A percentile compares a stretch with the other conserved stretches of the same genome.
These are phyloP conservation scores for Phaffomyces thermotolerans DNA, from an alignment of 805 yeast species.

Conservation along the genomic window DNA sequence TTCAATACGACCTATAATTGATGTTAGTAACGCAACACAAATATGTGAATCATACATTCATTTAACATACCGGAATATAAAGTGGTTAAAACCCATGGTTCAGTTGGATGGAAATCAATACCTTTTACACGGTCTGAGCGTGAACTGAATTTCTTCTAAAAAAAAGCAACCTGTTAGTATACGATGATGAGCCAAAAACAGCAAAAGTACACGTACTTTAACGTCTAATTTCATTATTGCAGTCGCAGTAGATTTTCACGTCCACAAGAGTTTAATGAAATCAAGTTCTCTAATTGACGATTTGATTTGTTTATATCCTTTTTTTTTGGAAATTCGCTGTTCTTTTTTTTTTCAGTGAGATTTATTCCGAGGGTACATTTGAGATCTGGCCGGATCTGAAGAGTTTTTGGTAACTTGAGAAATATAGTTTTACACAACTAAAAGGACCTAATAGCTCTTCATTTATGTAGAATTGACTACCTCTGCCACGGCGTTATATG, in stretches of 20 bases:
- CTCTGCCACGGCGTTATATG: not conserved
- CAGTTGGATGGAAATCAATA: conserved; percentile 95
- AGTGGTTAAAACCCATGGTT: conserved; percentile 95
- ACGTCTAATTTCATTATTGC: conserved; percentile 21
- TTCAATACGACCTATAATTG: conserved; percentile 45
- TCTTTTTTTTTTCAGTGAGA: not conserved
- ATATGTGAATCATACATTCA: not conserved
- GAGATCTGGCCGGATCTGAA: not conserved
- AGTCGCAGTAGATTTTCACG: not conserved
- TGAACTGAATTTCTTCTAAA: conserved; percentile 72
- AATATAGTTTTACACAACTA: too few relatives aligned
- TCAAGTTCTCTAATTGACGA: not conserved
- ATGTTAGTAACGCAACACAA: too few relatives aligned
- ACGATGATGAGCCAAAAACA: not conserved
- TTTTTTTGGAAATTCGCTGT: conserved; percentile 4
- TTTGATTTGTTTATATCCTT: conserved; percentile 2
- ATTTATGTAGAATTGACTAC: too few relatives aligned
- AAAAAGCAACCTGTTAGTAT: not conserved
- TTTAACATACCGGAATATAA: conserved; percentile 65
- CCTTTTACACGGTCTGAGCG: conserved; percentile 97
- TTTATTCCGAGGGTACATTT: too few relatives aligned
- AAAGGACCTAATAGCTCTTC: too few relatives aligned
- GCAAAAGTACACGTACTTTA: conserved; percentile 13
- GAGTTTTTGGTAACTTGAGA: too few relatives aligned
- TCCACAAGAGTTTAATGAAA: not conserved